phyloP scores from a whole-genome alignment of 2,329 filamentous ascomycete species.

The Knufia petricola region DNA sequence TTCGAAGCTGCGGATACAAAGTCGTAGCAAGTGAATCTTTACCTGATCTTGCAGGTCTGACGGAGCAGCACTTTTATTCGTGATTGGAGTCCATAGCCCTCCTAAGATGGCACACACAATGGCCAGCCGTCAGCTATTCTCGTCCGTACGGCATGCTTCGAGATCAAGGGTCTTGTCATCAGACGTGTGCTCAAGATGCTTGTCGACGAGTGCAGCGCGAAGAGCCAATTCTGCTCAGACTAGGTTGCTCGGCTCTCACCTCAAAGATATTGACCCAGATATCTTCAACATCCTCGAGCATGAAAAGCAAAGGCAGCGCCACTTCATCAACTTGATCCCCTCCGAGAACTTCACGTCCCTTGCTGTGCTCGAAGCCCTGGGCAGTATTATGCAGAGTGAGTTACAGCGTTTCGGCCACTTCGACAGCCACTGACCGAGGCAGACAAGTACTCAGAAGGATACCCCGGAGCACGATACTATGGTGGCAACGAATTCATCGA shows the following conservation, averaged over 20 bases:
- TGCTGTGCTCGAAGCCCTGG: conserved; percentile 94
- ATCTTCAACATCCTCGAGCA: conserved; percentile 82
- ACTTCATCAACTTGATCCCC: conserved; percentile 97
- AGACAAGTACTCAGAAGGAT: conserved; percentile 98
- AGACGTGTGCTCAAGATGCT: neutral
- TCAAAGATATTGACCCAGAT: conserved; percentile 75
- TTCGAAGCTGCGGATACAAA: no score
- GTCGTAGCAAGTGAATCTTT: no score
- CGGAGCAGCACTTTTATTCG: no score
- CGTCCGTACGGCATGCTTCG: neutral
- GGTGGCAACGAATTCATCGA: conserved; percentile 99
- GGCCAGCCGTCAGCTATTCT: neutral
- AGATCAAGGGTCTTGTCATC: neutral
- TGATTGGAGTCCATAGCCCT: no score
- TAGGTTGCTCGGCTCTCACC: conserved; percentile 69
- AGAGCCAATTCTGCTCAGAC: conserved; percentile 2
- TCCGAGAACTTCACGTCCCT: conserved; percentile 99
- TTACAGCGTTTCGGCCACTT: neutral
- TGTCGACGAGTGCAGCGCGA: conserved; percentile 1
- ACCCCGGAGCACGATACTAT: conserved; percentile 96
- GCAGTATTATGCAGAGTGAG: conserved; percentile 74
- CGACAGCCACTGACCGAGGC: neutral
- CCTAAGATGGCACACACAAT: conserved; percentile 5
- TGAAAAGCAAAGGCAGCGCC: conserved; percentile 67
- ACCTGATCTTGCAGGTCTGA: no score